These are phyloP conservation scores for Penicillium manginii DNA, from an alignment of 495 filamentous ascomycete genomes.

Conservation along the genomic window DNA sequence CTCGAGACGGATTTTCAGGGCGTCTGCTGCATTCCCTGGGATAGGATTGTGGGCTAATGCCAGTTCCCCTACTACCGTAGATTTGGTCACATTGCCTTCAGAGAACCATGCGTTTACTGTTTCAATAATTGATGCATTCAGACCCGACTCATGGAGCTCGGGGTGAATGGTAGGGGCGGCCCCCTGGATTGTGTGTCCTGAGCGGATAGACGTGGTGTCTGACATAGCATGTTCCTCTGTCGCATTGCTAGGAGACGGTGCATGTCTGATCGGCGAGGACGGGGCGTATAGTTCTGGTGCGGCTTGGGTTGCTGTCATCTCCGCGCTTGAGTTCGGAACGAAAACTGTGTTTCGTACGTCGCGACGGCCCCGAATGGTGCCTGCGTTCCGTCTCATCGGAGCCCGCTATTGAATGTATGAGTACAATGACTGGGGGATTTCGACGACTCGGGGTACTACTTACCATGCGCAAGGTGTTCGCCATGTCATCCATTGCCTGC, in stretches of 20 bases:
- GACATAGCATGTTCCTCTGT: conserved; percentile 67
- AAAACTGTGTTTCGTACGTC: conserved; percentile 91
- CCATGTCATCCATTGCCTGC: conserved; percentile 86
- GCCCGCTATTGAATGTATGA: conserved; percentile 43
- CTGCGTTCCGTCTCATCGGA: conserved; percentile 64
- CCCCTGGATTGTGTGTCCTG: conserved; percentile 77
- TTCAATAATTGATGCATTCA: conserved; percentile 92
- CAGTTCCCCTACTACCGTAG: conserved; percentile 84
- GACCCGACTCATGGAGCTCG: conserved; percentile 76
- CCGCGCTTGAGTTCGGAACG: conserved; percentile 57
- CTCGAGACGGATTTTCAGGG: conserved; percentile 75
- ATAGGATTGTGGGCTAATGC: conserved; percentile 79
- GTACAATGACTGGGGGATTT: background rate
- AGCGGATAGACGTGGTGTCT: conserved; percentile 91
- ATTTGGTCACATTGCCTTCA: conserved; percentile 68
- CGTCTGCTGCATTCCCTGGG: conserved; percentile 52
- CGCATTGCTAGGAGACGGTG: conserved; percentile 49
- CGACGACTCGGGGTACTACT: conserved; percentile 22
- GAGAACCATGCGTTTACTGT: conserved; percentile 86
- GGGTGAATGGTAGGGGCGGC: conserved; percentile 69
- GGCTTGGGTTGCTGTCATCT: conserved; percentile 16
- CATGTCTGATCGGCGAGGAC: conserved; percentile 43
- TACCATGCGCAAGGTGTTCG: conserved; percentile 78
- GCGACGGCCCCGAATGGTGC: conserved; percentile 83
- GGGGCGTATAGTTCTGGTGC: conserved; percentile 30